Evolutionary conservation across 305 asterid genomes (phyloP).

Genomic region (Rubia tinctorum): DNA sequence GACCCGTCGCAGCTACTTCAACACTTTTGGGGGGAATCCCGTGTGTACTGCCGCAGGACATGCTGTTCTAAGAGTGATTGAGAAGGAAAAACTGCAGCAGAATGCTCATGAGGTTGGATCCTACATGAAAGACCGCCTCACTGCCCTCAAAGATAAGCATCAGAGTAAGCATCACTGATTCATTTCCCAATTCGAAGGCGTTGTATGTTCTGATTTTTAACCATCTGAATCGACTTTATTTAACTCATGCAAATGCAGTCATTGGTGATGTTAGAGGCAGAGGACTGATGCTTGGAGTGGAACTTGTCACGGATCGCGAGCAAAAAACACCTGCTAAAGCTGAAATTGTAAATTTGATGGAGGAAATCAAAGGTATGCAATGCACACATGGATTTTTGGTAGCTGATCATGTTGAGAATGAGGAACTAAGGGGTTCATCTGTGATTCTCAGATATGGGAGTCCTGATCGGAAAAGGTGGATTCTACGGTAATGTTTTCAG

Average conservation of each 20-base stretch:
- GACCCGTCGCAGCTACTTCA: constrained; percentile 60
- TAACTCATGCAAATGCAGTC: constrained; percentile 27
- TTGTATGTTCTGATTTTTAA: not conserved
- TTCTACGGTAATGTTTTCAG: constrained; percentile 78
- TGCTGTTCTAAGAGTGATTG: constrained; percentile 63
- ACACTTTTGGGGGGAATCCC: constrained; percentile 80
- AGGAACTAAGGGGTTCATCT: not conserved
- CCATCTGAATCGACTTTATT: not conserved
- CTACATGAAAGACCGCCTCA: constrained; percentile 56
- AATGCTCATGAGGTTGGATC: constrained; percentile 69
- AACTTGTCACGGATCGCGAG: constrained; percentile 60
- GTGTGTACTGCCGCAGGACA: constrained; percentile 70
- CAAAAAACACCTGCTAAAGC: constrained; percentile 63
- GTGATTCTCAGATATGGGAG: constrained; percentile 56
- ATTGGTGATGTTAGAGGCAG: constrained; percentile 76
- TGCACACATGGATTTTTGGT: not conserved
- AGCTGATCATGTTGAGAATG: not conserved
- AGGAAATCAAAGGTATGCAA: constrained; percentile 60
- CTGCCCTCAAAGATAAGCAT: constrained; percentile 55
- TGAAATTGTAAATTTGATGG: constrained; percentile 61
- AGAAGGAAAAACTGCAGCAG: constrained; percentile 60
- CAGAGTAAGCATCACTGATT: constrained; percentile 30
- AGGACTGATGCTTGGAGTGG: constrained; percentile 84
- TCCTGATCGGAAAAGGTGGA: constrained; percentile 81
- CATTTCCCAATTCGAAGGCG: not conserved